Evolutionary conservation across 352 stramenopile genomes (phyloP), one percentile per base, ranked within the genome.

Genomic region (Globisporangium iwayamae): DNA sequence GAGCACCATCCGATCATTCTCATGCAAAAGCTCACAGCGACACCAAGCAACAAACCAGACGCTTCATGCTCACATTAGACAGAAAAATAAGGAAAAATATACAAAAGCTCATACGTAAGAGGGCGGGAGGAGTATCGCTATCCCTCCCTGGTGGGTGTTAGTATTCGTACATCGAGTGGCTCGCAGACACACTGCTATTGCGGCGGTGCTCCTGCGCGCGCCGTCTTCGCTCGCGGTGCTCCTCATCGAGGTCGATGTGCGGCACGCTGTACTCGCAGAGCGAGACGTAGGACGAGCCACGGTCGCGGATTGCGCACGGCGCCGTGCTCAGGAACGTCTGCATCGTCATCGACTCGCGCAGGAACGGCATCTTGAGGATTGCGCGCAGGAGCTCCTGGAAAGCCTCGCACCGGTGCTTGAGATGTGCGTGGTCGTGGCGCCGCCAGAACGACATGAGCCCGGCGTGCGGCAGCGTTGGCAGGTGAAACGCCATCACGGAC

Each of bases 371-470:
- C 57, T 66, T 57, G 48, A 74, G 64, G 30, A 72, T 81, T 58
- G 68, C 79, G 61, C 71, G 75, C 43, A 94, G 70, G 28, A 94
- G 77, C 32, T 83, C 76, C 59, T 94, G 83, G 62, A 94, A 94
- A 55, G 73, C 77, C 48, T 85, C 72, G 55, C 81, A 89, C 41
- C 86, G 79, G 22, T 83, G 78, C 63, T 92, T 75, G 36, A 94
- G 67, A 54, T 91, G 77, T n/a, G 75, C 72, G 20, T 78, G 80
- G 66, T 94, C 86, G 67, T 94, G 84, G 47, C 85, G 82, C 60
- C 85, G 87, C 78, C 84, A 92, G 70, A 87, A 94, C 14, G 79
- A 90, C 36, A 89, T 74, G 56, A 94, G 78, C 8, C 86, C 84
- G 2, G 84, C 83, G 66, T 83, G 78, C 2, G 86, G 86, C 38